Percentiles rank a stretch among this genome's conserved stretches.
phyloP scores from a whole-genome alignment of 148 eudicot genomes.

The Rhododendron mucronatum region DNA sequence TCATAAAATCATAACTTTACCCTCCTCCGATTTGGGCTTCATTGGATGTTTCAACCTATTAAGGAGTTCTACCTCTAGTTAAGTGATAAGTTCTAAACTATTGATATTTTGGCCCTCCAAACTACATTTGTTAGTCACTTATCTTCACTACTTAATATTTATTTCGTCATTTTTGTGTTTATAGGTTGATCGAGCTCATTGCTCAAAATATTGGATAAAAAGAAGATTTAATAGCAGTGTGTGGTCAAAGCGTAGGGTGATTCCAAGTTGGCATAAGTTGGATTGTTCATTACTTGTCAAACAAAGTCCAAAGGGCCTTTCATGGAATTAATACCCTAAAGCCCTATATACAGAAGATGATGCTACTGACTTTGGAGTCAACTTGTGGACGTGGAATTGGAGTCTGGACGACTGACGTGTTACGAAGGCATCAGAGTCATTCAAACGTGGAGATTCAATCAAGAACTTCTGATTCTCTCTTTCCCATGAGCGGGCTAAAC shows the following conservation, averaged over 20 bases:
- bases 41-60: not conserved
- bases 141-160: not conserved
- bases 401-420: too few relatives aligned
- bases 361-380: not conserved
- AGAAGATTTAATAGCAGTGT: not conserved
- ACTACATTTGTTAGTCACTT: not conserved
- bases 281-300: too few relatives aligned
- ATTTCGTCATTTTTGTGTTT: not conserved
- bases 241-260: not conserved
- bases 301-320: not conserved
- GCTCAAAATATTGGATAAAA: not conserved
- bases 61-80: not conserved
- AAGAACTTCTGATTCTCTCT: not conserved
- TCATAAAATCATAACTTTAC: not conserved
- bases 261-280: not conserved
- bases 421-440: not conserved
- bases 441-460: not conserved
- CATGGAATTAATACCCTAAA: not conserved
- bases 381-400: not conserved
- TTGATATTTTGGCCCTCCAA: not conserved
- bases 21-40: not conserved
- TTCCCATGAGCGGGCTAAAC: not conserved
- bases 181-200: not conserved
- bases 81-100: not conserved
- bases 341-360: not conserved